Percentiles rank a stretch among this genome's conserved stretches.
Evolutionary conservation across 371 early-diverging fungal genomes (phyloP).

Genomic region (Syncephalastrum sp.): DNA sequence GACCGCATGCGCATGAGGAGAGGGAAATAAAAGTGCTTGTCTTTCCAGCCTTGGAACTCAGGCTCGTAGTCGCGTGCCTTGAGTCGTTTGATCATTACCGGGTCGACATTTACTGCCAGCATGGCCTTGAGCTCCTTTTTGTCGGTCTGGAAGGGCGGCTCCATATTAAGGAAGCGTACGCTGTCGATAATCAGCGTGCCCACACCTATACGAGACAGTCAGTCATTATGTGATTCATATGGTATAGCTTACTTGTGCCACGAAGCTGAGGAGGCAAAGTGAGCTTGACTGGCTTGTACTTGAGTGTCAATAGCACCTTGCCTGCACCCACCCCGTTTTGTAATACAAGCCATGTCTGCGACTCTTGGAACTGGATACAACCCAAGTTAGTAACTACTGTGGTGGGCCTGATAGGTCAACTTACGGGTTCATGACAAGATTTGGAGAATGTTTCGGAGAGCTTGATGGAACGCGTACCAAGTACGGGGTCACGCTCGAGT

Average conservation of each 20-base stretch:
- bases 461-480: constrained; percentile 25
- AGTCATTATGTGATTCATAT: not conserved
- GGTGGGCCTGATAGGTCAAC: not conserved
- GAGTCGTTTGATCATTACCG: constrained; percentile 26
- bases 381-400: no score
- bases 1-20: constrained; percentile 41
- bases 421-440: constrained; percentile 18
- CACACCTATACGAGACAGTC: constrained; percentile 19
- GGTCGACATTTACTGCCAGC: constrained; percentile 34
- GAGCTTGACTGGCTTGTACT: constrained; percentile 42
- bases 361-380: constrained; percentile 24
- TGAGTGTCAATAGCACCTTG: constrained; percentile 36
- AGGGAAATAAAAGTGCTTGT: constrained; percentile 33
- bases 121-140: constrained; percentile 17
- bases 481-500: constrained; percentile 37
- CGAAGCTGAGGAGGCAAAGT: constrained; percentile 28
- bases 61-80: constrained; percentile 20
- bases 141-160: constrained; percentile 16
- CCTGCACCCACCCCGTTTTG: constrained; percentile 40
- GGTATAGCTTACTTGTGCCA: constrained; percentile 22
- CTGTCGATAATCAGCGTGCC: constrained; percentile 40
- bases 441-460: constrained; percentile 27
- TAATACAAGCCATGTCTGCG: constrained; percentile 35
- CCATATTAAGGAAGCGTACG: constrained; percentile 16
- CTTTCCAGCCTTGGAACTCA: constrained; percentile 4